These are phyloP conservation scores for Saturnispora diversa DNA, from an alignment of 805 yeast species.

Conservation along the genomic window DNA sequence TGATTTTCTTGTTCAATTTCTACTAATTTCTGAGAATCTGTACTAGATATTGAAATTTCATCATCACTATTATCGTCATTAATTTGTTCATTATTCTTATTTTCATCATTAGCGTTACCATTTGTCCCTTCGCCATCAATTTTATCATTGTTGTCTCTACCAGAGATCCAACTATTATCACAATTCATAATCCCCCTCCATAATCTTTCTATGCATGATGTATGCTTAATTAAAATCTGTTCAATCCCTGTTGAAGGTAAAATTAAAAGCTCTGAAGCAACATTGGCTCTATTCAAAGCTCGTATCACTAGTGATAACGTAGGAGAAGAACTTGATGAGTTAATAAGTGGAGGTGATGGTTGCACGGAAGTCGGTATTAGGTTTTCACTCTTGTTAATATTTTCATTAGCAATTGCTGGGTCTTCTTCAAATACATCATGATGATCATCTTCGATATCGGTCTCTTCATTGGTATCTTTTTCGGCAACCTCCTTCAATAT, in stretches of 20 bases:
- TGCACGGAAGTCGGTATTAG: not conserved
- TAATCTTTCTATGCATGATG: slow-evolving; percentile 19
- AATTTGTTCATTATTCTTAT: slow-evolving; percentile 18
- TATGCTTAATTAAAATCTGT: slow-evolving; percentile 19
- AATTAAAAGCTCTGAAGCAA: slow-evolving; percentile 26
- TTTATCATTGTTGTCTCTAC: slow-evolving; percentile 4
- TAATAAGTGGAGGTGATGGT: not conserved
- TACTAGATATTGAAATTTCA: slow-evolving; percentile 14
- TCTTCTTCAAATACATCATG: slow-evolving; percentile 5
- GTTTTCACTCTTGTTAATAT: slow-evolving; percentile 11
- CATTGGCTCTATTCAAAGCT: slow-evolving; percentile 23
- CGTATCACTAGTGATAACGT: slow-evolving; percentile 12
- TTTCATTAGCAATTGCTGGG: slow-evolving; percentile 18
- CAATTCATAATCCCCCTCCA: slow-evolving; percentile 30
- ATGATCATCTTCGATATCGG: slow-evolving; percentile 5
- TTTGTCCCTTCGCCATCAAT: not conserved
- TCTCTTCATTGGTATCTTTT: not conserved
- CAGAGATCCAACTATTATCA: slow-evolving; percentile 17
- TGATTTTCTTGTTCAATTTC: slow-evolving; percentile 17
- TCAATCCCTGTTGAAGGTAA: slow-evolving; percentile 21
- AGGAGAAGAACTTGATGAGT: slow-evolving; percentile 7
- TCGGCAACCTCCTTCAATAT: slow-evolving; percentile 5
- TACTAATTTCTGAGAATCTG: slow-evolving; percentile 14
- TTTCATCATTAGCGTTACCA: slow-evolving; percentile 10
- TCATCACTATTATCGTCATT: slow-evolving; percentile 24